Percentiles rank a stretch among this genome's conserved stretches.
Conservation (phyloP, 148 eudicot genomes). For the Beta vulgaris region DNA sequence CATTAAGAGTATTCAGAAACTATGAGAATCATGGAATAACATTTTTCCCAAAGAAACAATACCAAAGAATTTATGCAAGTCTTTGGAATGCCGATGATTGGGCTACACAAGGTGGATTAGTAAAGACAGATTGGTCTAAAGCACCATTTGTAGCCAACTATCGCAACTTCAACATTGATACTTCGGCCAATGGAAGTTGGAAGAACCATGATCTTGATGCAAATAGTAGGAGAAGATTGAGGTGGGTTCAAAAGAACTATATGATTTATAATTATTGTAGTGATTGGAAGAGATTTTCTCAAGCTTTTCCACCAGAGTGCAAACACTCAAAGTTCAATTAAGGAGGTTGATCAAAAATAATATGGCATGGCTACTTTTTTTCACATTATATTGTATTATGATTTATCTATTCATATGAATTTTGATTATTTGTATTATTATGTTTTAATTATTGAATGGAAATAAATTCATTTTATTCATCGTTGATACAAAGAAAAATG, state of each 20-base stretch:
- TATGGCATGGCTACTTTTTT: too few relatives aligned
- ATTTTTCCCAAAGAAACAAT: constrained; percentile 43
- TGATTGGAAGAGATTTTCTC: constrained; percentile 41
- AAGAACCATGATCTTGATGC: constrained; percentile 40
- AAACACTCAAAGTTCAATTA: not conserved
- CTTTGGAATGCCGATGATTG: constrained; percentile 53
- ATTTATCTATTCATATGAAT: too few relatives aligned
- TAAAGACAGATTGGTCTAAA: constrained; percentile 49
- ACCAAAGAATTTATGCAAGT: constrained; percentile 44
- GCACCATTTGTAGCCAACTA: constrained; percentile 44
- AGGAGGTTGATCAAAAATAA: too few relatives aligned
- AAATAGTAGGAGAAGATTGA: constrained; percentile 24
- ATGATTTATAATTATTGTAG: constrained; percentile 51
- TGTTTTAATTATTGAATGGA: too few relatives aligned
- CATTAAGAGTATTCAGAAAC: constrained; percentile 43
- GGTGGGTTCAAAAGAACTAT: constrained; percentile 43
- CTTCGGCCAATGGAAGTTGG: constrained; percentile 24
- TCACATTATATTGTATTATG: too few relatives aligned
- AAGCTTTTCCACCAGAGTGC: constrained; percentile 45
- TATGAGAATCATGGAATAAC: constrained; percentile 32
- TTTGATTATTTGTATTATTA: too few relatives aligned
- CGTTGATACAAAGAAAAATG: too few relatives aligned
- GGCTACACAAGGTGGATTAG: constrained; percentile 48
- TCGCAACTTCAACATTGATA: constrained; percentile 35
- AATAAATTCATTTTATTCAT: too few relatives aligned